These are phyloP conservation scores for Pleurotus sapidus DNA, from an alignment of 768 basidiomycete genomes.

Conservation along the genomic window DNA sequence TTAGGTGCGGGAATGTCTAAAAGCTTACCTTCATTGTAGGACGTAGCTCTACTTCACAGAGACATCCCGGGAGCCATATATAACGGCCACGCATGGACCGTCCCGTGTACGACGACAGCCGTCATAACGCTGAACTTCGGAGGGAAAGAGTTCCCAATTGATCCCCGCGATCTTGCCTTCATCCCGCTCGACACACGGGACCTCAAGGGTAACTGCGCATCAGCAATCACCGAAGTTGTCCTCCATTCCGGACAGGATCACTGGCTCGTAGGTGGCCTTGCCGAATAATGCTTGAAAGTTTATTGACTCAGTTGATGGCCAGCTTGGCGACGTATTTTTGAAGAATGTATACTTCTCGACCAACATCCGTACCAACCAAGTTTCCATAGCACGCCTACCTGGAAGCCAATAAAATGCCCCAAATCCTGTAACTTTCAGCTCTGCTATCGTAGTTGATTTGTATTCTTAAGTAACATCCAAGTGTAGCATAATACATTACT, in stretches of 20 bases:
- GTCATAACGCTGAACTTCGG: conserved; percentile 57
- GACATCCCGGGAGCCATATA: conserved; percentile 53
- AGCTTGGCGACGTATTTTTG: conserved; percentile 18
- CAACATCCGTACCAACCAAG: conserved; percentile 11
- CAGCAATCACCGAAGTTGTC: conserved; percentile 55
- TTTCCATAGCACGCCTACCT: conserved; percentile 6
- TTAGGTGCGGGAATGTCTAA: conserved; percentile 7
- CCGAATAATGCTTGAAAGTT: not conserved
- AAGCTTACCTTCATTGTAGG: conserved; percentile 22
- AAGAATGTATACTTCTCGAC: conserved; percentile 18
- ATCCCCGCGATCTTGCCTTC: conserved; percentile 56
- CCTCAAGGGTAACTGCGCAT: conserved; percentile 52
- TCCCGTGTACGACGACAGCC: conserved; percentile 62
- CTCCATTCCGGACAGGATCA: conserved; percentile 42
- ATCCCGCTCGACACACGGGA: conserved; percentile 45
- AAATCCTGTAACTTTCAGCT: not conserved
- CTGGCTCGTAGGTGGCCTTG: conserved; percentile 54
- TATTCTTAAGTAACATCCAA: not conserved
- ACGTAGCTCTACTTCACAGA: conserved; percentile 54
- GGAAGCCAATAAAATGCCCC: not conserved
- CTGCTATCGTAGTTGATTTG: not conserved
- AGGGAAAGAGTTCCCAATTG: conserved; percentile 54
- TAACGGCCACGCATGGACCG: conserved; percentile 49
- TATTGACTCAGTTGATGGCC: not conserved
- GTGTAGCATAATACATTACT: not conserved